Evolutionary conservation across 2,329 filamentous ascomycete species (phyloP).

Genomic region (Arthrobotrys sinensis): DNA sequence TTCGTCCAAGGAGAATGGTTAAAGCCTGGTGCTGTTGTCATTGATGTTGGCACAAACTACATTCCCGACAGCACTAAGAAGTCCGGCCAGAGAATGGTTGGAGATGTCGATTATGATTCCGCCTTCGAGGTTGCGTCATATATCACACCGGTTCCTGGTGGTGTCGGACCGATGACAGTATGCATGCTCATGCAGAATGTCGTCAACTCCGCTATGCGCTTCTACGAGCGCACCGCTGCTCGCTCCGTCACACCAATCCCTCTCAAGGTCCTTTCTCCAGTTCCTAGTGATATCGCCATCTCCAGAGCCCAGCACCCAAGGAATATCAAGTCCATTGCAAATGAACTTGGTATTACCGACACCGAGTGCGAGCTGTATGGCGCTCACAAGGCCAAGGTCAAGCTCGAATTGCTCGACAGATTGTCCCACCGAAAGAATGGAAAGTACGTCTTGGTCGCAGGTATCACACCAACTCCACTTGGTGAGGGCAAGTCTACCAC

Average conservation of each 20-base stretch:
- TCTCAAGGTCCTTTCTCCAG: slow-evolving; percentile 81
- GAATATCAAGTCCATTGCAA: slow-evolving; percentile 85
- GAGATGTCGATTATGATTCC: slow-evolving; percentile 92
- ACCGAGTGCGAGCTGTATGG: slow-evolving; percentile 96
- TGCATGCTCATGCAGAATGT: slow-evolving; percentile 98
- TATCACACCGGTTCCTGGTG: slow-evolving; percentile 96
- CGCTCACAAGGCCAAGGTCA: slow-evolving; percentile 95
- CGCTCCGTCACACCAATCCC: slow-evolving; percentile 86
- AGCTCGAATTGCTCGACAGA: slow-evolving; percentile 83
- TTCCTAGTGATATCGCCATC: slow-evolving; percentile 95
- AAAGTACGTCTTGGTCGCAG: slow-evolving; percentile 91
- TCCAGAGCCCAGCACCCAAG: slow-evolving; percentile 93
- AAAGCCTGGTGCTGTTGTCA: slow-evolving; percentile 93
- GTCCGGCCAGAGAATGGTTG: slow-evolving; percentile 90
- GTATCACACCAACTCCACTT: slow-evolving; percentile 95
- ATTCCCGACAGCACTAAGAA: slow-evolving; percentile 90
- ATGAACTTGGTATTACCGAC: slow-evolving; percentile 88
- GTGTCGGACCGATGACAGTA: slow-evolving; percentile 98
- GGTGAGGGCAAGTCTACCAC: slow-evolving; percentile 99
- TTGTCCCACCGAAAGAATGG: slow-evolving; percentile 90
- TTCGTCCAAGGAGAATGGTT: slow-evolving; percentile 97
- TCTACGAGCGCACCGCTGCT: slow-evolving; percentile 86
- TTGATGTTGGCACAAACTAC: slow-evolving; percentile 98
- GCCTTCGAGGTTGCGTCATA: slow-evolving; percentile 85
- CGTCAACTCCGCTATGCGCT: slow-evolving; percentile 84